Evolutionary conservation across 345 rosid genomes (phyloP).

Genomic region (Eutrema japonicum): DNA sequence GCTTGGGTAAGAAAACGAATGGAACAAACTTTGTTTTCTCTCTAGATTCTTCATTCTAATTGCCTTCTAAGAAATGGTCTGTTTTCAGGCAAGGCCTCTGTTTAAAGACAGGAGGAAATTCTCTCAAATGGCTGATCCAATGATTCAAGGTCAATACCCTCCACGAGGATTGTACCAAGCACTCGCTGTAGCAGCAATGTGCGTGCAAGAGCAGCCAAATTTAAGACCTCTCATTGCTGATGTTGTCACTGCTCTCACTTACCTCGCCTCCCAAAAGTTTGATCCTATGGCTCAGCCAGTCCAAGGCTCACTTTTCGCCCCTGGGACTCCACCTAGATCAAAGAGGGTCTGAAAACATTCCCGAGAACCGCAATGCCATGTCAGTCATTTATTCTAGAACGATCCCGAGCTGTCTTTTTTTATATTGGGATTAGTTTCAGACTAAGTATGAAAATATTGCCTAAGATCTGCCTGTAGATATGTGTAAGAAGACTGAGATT

Average conservation of each 20-base stretch:
- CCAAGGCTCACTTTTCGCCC: constrained; percentile 52
- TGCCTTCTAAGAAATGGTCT: constrained; percentile 12
- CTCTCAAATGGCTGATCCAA: constrained; percentile 83
- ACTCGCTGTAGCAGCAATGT: constrained; percentile 92
- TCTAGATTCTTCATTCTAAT: constrained; percentile 24
- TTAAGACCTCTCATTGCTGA: constrained; percentile 84
- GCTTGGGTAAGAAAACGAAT: constrained; percentile 68
- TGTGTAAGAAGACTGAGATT: constrained; percentile 22
- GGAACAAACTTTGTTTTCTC: constrained; percentile 1
- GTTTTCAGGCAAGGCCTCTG: constrained; percentile 79
- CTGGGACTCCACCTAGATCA: constrained; percentile 62
- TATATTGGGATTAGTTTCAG: constrained; percentile 28
- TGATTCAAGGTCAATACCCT: constrained; percentile 82
- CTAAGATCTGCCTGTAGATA: constrained; percentile 31
- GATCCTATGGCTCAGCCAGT: constrained; percentile 55
- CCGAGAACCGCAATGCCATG: background rate
- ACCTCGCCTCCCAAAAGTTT: constrained; percentile 78
- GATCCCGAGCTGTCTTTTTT: constrained; percentile 21
- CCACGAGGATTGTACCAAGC: constrained; percentile 89
- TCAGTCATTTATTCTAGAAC: constrained; percentile 18
- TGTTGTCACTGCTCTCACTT: constrained; percentile 83
- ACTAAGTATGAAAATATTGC: constrained; percentile 12
- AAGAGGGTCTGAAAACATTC: constrained; percentile 47
- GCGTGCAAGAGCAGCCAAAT: constrained; percentile 86
- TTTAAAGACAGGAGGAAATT: constrained; percentile 79